Evolutionary conservation across 139 green algal genomes (phyloP), one percentile per base, ranked within the genome.

Genomic region (Tetradesmus obliquus): DNA sequence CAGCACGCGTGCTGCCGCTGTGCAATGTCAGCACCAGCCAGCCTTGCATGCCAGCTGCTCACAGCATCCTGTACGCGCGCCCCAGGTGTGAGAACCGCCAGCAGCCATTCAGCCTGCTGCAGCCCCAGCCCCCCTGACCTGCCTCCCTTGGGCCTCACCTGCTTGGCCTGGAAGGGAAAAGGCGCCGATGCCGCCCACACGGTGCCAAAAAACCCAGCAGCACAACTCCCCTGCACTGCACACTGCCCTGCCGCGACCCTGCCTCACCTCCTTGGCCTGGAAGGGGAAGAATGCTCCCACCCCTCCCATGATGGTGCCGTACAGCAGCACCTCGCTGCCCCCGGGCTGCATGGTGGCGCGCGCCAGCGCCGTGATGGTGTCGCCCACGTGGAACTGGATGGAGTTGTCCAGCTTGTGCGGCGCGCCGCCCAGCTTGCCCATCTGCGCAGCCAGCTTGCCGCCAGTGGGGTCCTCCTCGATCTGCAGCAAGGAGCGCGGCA

Each of bases 401-500:
- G 97, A 89, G 82, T 94, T 93, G 76, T 95, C 91, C 84, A 99
- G 93, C 95, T 99, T 99, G 97, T 99, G 95, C 5, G 98, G 96
- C 1, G 98, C 98, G n/a, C 97, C 96, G 81, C 98, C 98, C 72
- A 99, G 93, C 66, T 87, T 84, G 22, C 96, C 96, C 54, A 91
- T 93, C 83, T 95, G 92, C 22, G 93, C 91, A 45, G 96, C 96
- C 66, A 97, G 96, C 93, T 98, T 99, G 72, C 98, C 98, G 54
- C 97, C 97, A 5, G 98, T 99, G 69, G 98, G 98, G 93, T 99
- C 98, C 32, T 99, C 98, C 94, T 99, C 98, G 55, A 99, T 97
- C 95, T 97, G 94, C 1, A 74, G 87, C 5, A 32, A 20, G 7
- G 82, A 8, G 19, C 17, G 79, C 17, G 19, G 72, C 12, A 13